phyloP scores from a whole-genome alignment of 2,329 filamentous ascomycete species.

The Ascochyta koolunga region DNA sequence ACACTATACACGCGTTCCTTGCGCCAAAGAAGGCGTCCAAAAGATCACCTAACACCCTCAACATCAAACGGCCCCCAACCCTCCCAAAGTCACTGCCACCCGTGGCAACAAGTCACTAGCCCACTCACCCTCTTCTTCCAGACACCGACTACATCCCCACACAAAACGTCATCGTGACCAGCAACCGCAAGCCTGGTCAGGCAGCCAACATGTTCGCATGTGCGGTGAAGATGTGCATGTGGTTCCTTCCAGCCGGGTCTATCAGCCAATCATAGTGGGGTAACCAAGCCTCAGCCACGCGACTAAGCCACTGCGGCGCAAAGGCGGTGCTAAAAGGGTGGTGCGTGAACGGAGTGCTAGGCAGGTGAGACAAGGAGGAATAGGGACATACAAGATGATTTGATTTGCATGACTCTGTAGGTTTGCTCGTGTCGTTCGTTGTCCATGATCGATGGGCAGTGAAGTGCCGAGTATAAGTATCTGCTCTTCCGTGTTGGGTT shows the following conservation, averaged over 20 bases:
- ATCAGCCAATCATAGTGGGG: constrained; percentile 8
- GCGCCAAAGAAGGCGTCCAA: neutral
- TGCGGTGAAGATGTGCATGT: constrained; percentile 10
- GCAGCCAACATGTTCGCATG: constrained; percentile 16
- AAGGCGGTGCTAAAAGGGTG: constrained; percentile 8
- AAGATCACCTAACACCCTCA: constrained; percentile 2
- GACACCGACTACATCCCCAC: neutral
- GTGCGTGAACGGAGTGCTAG: constrained; percentile 11
- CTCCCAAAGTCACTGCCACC: constrained; percentile 10
- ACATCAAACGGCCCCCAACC: constrained; percentile 7
- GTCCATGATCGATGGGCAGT: too few relatives aligned
- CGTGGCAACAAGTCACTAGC: constrained; percentile 5
- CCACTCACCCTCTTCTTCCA: neutral
- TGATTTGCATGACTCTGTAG: neutral
- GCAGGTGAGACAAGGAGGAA: constrained; percentile 18
- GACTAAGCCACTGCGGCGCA: constrained; percentile 10
- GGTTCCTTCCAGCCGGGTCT: neutral
- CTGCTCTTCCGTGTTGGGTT: too few relatives aligned
- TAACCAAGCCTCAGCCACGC: constrained; percentile 7
- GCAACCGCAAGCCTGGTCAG: neutral
- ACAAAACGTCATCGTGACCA: constrained; percentile 6
- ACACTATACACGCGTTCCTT: constrained; percentile 1
- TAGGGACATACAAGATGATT: constrained; percentile 10
- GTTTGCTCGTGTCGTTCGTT: neutral
- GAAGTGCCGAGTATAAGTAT: neutral